These are phyloP conservation scores for Podospora australis DNA, from an alignment of 495 filamentous ascomycete species.

Conservation along the genomic window DNA sequence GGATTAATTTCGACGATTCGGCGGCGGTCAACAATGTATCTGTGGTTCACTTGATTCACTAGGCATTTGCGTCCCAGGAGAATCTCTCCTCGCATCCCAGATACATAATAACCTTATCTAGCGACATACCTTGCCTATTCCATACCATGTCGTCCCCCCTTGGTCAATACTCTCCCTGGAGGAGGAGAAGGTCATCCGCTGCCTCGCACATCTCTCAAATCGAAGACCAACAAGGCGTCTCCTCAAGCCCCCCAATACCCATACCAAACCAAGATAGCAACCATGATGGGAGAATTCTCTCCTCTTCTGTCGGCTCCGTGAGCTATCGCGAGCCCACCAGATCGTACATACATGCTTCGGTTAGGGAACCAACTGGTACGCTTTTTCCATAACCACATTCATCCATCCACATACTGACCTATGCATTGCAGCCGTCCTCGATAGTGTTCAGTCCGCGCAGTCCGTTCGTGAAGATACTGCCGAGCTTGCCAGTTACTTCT, in stretches of 20 bases:
- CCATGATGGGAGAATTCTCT: constrained; percentile 28
- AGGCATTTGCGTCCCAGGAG: no score
- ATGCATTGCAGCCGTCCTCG: constrained; percentile 38
- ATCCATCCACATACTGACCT: neutral
- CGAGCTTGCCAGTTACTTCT: constrained; percentile 79
- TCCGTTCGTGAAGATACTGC: constrained; percentile 86
- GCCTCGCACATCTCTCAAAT: constrained; percentile 26
- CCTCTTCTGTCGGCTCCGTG: constrained; percentile 34
- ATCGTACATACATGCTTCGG: constrained; percentile 72
- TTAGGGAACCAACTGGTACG: constrained; percentile 58
- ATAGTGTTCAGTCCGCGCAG: constrained; percentile 64
- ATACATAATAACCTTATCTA: no score
- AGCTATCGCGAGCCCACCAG: constrained; percentile 61
- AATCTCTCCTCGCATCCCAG: no score
- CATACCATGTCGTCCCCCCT: constrained; percentile 35
- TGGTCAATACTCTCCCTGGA: constrained; percentile 32
- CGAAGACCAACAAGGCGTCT: constrained; percentile 18
- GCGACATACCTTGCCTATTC: no score
- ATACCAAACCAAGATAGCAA: constrained; percentile 3
- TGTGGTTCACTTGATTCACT: no score
- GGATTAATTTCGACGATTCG: no score
- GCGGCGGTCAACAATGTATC: no score
- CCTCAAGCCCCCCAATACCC: constrained; percentile 10
- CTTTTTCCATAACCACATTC: constrained; percentile 15
- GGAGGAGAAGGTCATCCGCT: constrained; percentile 30